Percentiles rank a stretch among this genome's conserved stretches.
These are phyloP conservation scores for Gossypium davidsonii DNA, from an alignment of 441 rosid species.

Conservation along the genomic window DNA sequence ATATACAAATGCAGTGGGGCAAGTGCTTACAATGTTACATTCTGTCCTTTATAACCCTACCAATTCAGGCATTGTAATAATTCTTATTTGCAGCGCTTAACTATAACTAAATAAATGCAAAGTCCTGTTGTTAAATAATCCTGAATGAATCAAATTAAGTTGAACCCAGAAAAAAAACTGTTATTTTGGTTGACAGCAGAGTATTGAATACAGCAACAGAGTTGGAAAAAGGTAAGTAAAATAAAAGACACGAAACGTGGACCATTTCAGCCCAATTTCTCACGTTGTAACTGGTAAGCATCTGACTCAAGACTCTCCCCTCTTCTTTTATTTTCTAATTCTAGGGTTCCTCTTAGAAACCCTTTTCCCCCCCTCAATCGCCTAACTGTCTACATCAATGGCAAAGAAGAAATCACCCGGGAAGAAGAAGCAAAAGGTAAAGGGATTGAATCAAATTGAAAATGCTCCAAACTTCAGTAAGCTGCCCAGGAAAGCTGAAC, in stretches of 20 bases:
- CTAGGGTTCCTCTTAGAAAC: constrained; percentile 8
- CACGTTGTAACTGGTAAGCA: background rate
- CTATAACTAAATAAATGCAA: too few species aligned
- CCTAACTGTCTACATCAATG: background rate
- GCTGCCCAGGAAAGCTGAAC: background rate
- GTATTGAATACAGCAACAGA: background rate
- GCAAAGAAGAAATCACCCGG: background rate
- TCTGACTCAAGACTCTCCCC: background rate
- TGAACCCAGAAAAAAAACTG: background rate
- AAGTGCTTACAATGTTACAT: constrained; percentile 16
- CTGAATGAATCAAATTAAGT: background rate
- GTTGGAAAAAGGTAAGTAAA: background rate
- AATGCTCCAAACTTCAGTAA: background rate
- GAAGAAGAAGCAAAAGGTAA: constrained; percentile 9
- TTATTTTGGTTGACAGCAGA: background rate
- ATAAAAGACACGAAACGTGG: background rate
- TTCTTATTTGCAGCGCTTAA: background rate
- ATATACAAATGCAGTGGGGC: constrained; percentile 23
- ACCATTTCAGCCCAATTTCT: background rate
- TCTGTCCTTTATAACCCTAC: constrained; percentile 10
- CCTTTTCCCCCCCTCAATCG: background rate
- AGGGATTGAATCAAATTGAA: constrained; percentile 6
- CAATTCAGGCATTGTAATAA: background rate
- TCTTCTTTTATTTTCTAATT: background rate
- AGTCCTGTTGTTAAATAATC: too few species aligned